Evolutionary conservation across 2,329 filamentous ascomycete species (phyloP), one percentile per base, ranked within the genome.

Genomic region (Cladosporium halotolerans): DNA sequence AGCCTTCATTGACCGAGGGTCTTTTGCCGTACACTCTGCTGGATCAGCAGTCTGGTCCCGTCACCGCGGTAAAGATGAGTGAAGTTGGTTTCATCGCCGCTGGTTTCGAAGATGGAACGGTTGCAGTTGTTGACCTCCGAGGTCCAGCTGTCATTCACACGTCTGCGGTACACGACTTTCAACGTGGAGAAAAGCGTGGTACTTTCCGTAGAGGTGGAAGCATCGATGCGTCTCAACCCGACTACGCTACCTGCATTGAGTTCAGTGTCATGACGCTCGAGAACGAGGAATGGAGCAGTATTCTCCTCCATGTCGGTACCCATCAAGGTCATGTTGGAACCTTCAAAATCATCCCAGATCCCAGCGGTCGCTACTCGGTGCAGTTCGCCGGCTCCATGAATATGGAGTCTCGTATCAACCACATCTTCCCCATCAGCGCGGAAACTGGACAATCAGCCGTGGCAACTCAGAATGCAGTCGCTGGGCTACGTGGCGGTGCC

Each of bases 241-340:
- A 96, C 64, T 95, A 84, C 80, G 83, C 89, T 0, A 89, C 89
- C 0, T 79, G 76, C 31, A 83, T 97, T 28, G 89, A 96, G 65
- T 99, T 97, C 72, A 89, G 89, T 50, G 89, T 96, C 44, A 85
- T 99, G 83, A 95, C 88, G 3, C 73, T 96, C 3, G 93, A 97
- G 41, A 88, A 86, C n/a, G 92, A 97, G 65, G 81, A 89, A 59
- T 99, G 95, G 68, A 97, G 93, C 1, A 96, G 90, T 64, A 95
- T 99, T 53, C 83, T 86, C 55, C 87, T 93, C 60, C 95, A 97
- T 61, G 88, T 95, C 2, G 93, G 93, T 16, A 97, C 93, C 0
- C 91, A 85, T 60, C 70, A 83, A 31, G 93, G 93, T 39, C 89
- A 88, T 62, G 75, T 97, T 14, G 83, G 85, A 6, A 97, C 92